Percentiles rank a stretch among this genome's conserved stretches.
Conservation (phyloP, 768 basidiomycete genomes). For the Termitomyces sp. region DNA sequence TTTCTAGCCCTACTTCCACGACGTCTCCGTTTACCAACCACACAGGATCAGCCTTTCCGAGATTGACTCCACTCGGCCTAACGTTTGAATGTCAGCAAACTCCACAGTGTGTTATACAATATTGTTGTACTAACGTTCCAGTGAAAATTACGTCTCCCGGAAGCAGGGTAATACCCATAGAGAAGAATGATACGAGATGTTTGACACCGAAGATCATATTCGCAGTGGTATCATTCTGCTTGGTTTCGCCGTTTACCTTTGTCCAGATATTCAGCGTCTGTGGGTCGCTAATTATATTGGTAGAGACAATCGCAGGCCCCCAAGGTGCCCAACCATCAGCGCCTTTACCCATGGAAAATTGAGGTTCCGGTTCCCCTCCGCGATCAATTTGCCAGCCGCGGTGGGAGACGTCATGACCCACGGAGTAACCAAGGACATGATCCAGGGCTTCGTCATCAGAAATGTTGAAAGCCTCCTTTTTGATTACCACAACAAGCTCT, state of each 20-base stretch:
- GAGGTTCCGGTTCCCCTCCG: slow-evolving; percentile 34
- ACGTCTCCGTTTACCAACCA: slow-evolving; percentile 21
- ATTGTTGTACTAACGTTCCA: slow-evolving; percentile 27
- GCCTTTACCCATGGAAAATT: slow-evolving; percentile 38
- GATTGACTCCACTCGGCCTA: slow-evolving; percentile 15
- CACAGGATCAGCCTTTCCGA: slow-evolving; percentile 17
- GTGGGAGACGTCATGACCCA: slow-evolving; percentile 37
- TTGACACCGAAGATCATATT: slow-evolving; percentile 38
- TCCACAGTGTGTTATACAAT: not conserved
- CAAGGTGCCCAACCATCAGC: slow-evolving; percentile 38
- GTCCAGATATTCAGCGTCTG: slow-evolving; percentile 35
- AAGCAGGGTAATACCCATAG: slow-evolving; percentile 35
- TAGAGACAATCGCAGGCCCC: slow-evolving; percentile 33
- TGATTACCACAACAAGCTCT: slow-evolving; percentile 36
- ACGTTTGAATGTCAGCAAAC: not conserved
- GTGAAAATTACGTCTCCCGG: slow-evolving; percentile 40
- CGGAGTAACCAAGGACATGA: slow-evolving; percentile 33
- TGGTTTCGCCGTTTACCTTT: slow-evolving; percentile 32
- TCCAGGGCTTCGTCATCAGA: slow-evolving; percentile 34
- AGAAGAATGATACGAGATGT: slow-evolving; percentile 35
- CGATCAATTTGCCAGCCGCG: slow-evolving; percentile 39
- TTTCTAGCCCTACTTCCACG: slow-evolving; percentile 20
- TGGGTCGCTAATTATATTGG: slow-evolving; percentile 30
- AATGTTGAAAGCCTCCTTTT: slow-evolving; percentile 36
- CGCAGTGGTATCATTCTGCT: slow-evolving; percentile 33